Evolutionary conservation across 257 asterid genomes (phyloP), one percentile per base, ranked within the genome.

Genomic region (Petunia axillaris): DNA sequence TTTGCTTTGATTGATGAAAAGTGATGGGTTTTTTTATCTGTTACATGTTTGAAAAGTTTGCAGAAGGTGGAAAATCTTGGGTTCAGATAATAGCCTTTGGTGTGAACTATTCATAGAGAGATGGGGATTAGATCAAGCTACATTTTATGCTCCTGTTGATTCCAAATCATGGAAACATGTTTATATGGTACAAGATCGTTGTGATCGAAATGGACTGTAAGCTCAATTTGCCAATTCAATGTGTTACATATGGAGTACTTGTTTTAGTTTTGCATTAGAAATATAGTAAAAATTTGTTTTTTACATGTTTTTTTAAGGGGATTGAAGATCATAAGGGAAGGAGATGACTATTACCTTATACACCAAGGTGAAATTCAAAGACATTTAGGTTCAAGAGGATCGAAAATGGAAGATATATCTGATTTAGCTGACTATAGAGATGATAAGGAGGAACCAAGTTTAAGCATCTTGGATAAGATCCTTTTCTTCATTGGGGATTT

Each of bases 141-240:
- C 88, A 60, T 90, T 94, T 75, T 87, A 91, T 46, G 85, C 93
- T 3, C 97, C 97, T 58, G 37, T 55, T 15, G 85, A 83, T 82
- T 78, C 96, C 2, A 86, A 86, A 77, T 82, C 92, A 1, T 93
- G 98, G 98, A 92, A 92, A 86, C 93, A 93, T 58, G 92, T 89
- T 57, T 92, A 86, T 77, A 77, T 82, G 60, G 93, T 88, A 67
- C 98, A 92, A 89, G 91, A 91, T 62, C 93, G 97, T 1, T 88
- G 96, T 36, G 95, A 92, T 84, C 94, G 97, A 8, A 79, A 91
- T 68, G 97, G 98, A 88, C 77, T 90, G 97, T 91, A 87, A 92
- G 96, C 85, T 64, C 48, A 3, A 48, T 74, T 74, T 16, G 41
- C 15, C 36, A 35, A 15, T 75, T 75, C 79, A 6, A n/a, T 40